Evolutionary conservation across 441 rosid genomes (phyloP).

Genomic region (Arabidopsis hybrid): DNA sequence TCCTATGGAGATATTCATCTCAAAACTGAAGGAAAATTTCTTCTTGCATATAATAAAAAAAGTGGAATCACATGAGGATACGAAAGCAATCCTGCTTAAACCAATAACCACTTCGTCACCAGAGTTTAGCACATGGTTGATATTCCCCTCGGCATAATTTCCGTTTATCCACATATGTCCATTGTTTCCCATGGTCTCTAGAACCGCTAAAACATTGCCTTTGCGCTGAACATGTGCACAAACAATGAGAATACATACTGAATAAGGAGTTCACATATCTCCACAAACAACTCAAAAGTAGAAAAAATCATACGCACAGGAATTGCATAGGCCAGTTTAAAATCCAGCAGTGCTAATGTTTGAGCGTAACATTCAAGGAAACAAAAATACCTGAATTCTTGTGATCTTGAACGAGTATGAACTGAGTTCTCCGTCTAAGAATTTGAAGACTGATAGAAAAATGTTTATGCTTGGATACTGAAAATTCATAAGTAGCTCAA

Average conservation of each 20-base stretch:
- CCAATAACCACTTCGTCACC: slow-evolving; percentile 92
- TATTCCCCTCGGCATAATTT: slow-evolving; percentile 48
- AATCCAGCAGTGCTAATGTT: neutral
- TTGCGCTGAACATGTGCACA: slow-evolving; percentile 76
- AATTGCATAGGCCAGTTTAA: neutral
- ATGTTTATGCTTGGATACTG: slow-evolving; percentile 32
- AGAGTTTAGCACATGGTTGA: slow-evolving; percentile 54
- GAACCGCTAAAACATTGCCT: slow-evolving; percentile 56
- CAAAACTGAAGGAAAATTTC: neutral
- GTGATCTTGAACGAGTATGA: slow-evolving; percentile 67
- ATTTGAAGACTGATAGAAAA: slow-evolving; percentile 20
- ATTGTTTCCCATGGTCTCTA: slow-evolving; percentile 74
- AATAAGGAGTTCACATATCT: slow-evolving; percentile 61
- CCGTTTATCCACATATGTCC: slow-evolving; percentile 80
- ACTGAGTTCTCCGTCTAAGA: slow-evolving; percentile 65
- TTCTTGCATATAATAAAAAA: slow-evolving; percentile 8
- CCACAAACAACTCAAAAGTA: slow-evolving; percentile 31
- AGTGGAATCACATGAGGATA: slow-evolving; percentile 60
- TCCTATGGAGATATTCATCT: slow-evolving; percentile 19
- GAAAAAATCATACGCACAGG: slow-evolving; percentile 26
- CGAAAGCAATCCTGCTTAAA: slow-evolving; percentile 67
- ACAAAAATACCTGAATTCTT: slow-evolving; percentile 61
- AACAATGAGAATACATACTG: slow-evolving; percentile 76
- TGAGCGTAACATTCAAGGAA: slow-evolving; percentile 6
- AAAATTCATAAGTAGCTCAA: slow-evolving; percentile 25